Evolutionary conservation across 179 eudicot genomes (phyloP), one percentile per base, ranked within the genome.

Genomic region (Spinacia oleracea): DNA sequence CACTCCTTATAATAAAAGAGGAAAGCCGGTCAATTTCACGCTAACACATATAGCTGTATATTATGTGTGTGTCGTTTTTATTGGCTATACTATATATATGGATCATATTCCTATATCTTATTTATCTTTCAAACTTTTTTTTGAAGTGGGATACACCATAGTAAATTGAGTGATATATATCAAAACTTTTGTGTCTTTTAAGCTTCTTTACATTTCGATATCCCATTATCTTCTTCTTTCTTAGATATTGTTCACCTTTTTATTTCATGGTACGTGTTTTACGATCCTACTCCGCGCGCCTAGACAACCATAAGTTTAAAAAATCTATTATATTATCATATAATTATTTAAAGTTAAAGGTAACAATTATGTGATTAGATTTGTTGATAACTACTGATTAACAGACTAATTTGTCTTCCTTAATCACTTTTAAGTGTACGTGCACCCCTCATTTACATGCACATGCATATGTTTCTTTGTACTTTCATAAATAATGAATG

Each of bases 211-310:
- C 69, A 58, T n/a, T 31, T 29, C 21, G 25, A 72, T 73, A 55
- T 53, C 64, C 31, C 77, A 73, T 73, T 73, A 73, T 73, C 77
- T 55, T 73, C 9, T 34, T 72, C 14, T 0, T 34, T 72, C 14
- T 0, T 20, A 73, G 71, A 76, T 42, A 63, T 75, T 46, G 62
- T 65, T 50, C 43, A 72, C 75, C 62, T 20, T 32, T n/a, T n/a
- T n/a, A n/a, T n/a, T n/a, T n/a, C n/a, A n/a, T n/a, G n/a, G n/a
- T n/a, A n/a, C n/a, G n/a, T n/a, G n/a, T n/a, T n/a, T n/a, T n/a
- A n/a, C n/a, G n/a, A n/a, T n/a, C 32, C 74, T 27, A 46, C 40
- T 42, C 74, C 5, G 23, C 15, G n/a, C 43, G 70, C 25, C 29
- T 55, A 73, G 6, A 34, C 35, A 58, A 55, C 50, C 51, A 58